phyloP scores from a whole-genome alignment of 2,329 filamentous ascomycete genomes.

The Cercospora beticola region DNA sequence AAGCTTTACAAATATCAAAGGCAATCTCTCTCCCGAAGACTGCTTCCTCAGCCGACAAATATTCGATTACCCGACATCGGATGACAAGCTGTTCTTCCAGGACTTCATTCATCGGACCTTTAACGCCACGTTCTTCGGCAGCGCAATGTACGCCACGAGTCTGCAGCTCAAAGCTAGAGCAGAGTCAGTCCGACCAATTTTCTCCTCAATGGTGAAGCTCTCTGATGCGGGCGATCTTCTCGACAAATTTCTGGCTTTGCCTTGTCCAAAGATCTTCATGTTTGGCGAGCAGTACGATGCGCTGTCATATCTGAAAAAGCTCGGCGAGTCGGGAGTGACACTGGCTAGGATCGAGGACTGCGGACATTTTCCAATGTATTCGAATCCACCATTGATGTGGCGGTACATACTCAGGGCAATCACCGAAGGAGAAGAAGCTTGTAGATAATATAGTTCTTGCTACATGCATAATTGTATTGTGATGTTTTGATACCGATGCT shows the following conservation, averaged over 20 bases:
- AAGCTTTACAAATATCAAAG: not conserved
- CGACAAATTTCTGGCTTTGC: not conserved
- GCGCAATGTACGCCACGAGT: not conserved
- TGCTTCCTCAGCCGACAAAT: not conserved
- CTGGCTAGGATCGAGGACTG: not conserved
- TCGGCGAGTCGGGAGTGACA: not conserved
- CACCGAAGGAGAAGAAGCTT: not conserved
- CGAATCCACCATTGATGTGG: not conserved
- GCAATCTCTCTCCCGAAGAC: not conserved
- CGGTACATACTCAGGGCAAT: not conserved
- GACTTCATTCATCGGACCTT: not conserved
- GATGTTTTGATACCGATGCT: not conserved
- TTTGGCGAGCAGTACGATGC: not conserved
- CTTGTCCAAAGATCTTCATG: not conserved
- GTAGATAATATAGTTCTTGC: not conserved
- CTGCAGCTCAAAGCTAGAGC: not conserved
- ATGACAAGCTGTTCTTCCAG: not conserved
- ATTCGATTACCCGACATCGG: not conserved
- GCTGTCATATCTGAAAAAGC: not conserved
- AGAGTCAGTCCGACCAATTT: not conserved
- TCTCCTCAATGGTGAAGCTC: not conserved
- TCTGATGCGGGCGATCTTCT: not conserved
- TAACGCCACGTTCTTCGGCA: not conserved
- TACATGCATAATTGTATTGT: not conserved
- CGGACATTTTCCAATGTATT: not conserved